Conservation (phyloP, 495 filamentous ascomycete species). For the Penicillium longicatenatum region DNA sequence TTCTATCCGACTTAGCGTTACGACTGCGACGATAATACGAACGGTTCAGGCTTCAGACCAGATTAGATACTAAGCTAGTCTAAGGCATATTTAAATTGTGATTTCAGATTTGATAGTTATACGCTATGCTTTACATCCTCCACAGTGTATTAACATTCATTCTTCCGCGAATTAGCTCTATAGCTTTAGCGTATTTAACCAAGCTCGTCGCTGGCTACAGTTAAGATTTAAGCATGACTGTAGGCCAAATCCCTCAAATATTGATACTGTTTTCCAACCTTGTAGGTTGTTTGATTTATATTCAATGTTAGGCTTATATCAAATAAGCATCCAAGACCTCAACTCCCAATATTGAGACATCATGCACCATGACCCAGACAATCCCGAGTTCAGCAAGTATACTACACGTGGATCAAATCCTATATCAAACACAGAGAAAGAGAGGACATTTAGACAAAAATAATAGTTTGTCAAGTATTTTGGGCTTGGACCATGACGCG, state of each 20-base stretch:
- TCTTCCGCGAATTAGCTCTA: too few species aligned
- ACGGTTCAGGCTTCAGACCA: neutral
- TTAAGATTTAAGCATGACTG: too few species aligned
- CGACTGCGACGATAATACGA: constrained; percentile 12
- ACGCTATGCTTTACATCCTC: neutral
- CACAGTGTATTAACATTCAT: too few species aligned
- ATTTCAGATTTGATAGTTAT: neutral
- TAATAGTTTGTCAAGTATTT: constrained; percentile 27
- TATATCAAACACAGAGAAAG: neutral
- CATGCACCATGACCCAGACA: neutral
- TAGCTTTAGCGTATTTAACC: too few species aligned
- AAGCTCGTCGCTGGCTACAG: neutral
- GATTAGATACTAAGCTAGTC: neutral
- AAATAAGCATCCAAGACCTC: neutral
- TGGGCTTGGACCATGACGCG: constrained; percentile 15
- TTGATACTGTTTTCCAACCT: too few species aligned
- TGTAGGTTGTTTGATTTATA: too few species aligned
- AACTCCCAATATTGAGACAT: neutral
- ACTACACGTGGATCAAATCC: neutral
- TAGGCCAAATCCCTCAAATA: too few species aligned
- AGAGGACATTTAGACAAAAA: constrained; percentile 19
- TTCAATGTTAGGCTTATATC: too few species aligned
- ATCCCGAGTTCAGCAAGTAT: neutral
- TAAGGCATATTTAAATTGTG: neutral
- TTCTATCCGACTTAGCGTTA: constrained; percentile 4